These are phyloP conservation scores for Lagenidium giganteum DNA, from an alignment of 352 stramenopile genomes.

Conservation along the genomic window DNA sequence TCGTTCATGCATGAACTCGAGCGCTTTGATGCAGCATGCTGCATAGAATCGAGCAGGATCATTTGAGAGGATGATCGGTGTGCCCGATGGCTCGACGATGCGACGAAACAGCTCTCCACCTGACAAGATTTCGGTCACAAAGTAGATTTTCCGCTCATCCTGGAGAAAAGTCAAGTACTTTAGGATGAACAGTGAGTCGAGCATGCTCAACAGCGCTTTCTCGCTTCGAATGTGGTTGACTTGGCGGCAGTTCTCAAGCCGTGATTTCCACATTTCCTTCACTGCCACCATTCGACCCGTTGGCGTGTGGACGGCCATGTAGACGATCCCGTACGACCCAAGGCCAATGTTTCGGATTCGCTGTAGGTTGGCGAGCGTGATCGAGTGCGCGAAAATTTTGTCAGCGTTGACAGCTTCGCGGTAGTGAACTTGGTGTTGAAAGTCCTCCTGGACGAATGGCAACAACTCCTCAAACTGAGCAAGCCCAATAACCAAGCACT, in stretches of 20 bases:
- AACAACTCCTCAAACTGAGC: slow-evolving; percentile 60
- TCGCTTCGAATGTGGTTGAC: slow-evolving; percentile 88
- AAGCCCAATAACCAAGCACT: slow-evolving; percentile 68
- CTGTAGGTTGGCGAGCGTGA: slow-evolving; percentile 54
- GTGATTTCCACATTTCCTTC: slow-evolving; percentile 67
- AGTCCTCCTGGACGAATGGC: slow-evolving; percentile 21
- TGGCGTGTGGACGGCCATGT: slow-evolving; percentile 32
- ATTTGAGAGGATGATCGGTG: slow-evolving; percentile 75
- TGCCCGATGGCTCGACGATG: slow-evolving; percentile 49
- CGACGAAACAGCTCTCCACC: slow-evolving; percentile 93
- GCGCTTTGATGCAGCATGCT: slow-evolving; percentile 76
- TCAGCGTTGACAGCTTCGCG: slow-evolving; percentile 28
- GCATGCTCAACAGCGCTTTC: slow-evolving; percentile 70
- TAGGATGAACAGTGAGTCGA: slow-evolving; percentile 91
- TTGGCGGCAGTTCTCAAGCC: slow-evolving; percentile 78
- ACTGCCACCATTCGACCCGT: slow-evolving; percentile 43
- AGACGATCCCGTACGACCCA: slow-evolving; percentile 44
- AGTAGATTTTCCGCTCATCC: slow-evolving; percentile 85
- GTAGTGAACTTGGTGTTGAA: slow-evolving; percentile 25
- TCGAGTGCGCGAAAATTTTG: slow-evolving; percentile 38
- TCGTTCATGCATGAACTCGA: slow-evolving; percentile 84
- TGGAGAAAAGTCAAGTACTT: slow-evolving; percentile 90
- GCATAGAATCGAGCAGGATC: slow-evolving; percentile 84
- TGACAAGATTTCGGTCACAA: slow-evolving; percentile 92
- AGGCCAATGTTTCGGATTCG: slow-evolving; percentile 54